A percentile compares a stretch with the other conserved stretches of the same genome.
Conservation (phyloP, 2,329 filamentous ascomycete species). For the Xylaria sp. region DNA sequence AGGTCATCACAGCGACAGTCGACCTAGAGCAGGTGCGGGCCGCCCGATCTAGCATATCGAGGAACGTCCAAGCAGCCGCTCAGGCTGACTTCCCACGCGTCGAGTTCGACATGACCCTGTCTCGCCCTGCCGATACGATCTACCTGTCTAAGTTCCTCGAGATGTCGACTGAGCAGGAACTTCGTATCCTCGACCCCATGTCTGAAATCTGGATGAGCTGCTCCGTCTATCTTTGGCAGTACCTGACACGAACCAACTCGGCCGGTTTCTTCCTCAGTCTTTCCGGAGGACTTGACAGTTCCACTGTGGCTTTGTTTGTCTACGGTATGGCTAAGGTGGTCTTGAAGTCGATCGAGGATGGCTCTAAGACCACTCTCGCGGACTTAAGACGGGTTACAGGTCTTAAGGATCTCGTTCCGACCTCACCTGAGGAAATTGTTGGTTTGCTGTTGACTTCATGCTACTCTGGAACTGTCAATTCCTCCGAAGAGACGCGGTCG, state of each 20-base stretch:
- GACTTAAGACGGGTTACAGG: constrained; percentile 17
- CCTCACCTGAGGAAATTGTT: constrained; percentile 15
- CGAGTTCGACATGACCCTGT: constrained; percentile 12
- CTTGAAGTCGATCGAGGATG: constrained; percentile 8
- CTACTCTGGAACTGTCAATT: constrained; percentile 15
- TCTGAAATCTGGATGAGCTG: constrained; percentile 17
- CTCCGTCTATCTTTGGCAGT: constrained; percentile 17
- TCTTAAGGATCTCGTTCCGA: constrained; percentile 3
- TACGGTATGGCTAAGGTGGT: constrained; percentile 18
- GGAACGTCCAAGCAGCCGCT: constrained; percentile 13
- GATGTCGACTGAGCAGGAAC: constrained; percentile 11
- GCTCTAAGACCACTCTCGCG: constrained; percentile 10
- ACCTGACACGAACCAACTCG: constrained; percentile 13
- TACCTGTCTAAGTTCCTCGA: constrained; percentile 6
- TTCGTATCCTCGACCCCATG: constrained; percentile 18
- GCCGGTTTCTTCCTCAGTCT: constrained; percentile 16
- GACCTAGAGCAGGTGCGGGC: constrained; percentile 13
- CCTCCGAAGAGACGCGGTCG: constrained; percentile 14
- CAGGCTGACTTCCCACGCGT: constrained; percentile 13
- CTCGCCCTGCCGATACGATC: constrained; percentile 11
- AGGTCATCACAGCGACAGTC: constrained; percentile 14
- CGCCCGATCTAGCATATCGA: constrained; percentile 11
- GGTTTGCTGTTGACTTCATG: constrained; percentile 14
- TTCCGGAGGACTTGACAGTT: constrained; percentile 10
- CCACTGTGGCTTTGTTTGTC: constrained; percentile 13